Evolutionary conservation across 345 rosid genomes (phyloP), one percentile per base, ranked within the genome.

Genomic region (Boechera retrofracta): DNA sequence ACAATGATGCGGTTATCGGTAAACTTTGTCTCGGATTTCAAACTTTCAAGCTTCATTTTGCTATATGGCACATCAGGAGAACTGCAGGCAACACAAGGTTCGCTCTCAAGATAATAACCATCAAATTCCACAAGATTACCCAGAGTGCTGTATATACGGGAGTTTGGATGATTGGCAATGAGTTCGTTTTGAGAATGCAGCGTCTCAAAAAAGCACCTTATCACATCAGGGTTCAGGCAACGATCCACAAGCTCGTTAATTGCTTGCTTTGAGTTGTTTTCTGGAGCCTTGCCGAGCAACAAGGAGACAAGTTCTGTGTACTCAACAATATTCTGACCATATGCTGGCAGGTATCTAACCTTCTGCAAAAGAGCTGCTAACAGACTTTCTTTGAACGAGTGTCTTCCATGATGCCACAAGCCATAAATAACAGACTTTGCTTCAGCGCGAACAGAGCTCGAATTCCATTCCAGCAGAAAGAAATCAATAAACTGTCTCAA

Each of bases 41-140:
- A 76, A 82, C 91, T 92, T 83, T 95, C 99, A 54, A 95, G 88
- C 86, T 95, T 95, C 98, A 92, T 95, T 85, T 92, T 88, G 86
- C 96, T 86, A 54, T 92, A 95, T 15, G 98, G 99, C 45, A 95
- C 98, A 86, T 95, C 99, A 21, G 99, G 99, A 71, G 99, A 88
- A 82, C 99, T 95, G 86, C 99, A 95, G 66, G 98, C 88, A 68
- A 95, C 99, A 86, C 99, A 95, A 15, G 99, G 99, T 75, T 95
- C 99, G 63, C 97, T 95, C 87, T 95, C 99, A 64, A 95, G 98
- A 86, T 92, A 95, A 82, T 95, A 95, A 69, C 99, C 99, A 83
- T 92, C 99, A 77, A 95, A 95, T 72, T 92, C 99, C 78, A 95
- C 98, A 56, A 95, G 89, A 78, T 96, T 86, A 79, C 96, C 86